Evolutionary conservation across 1,284 basidiomycete species (phyloP).

Genomic region (Erythrobasidium hasegawianum): DNA sequence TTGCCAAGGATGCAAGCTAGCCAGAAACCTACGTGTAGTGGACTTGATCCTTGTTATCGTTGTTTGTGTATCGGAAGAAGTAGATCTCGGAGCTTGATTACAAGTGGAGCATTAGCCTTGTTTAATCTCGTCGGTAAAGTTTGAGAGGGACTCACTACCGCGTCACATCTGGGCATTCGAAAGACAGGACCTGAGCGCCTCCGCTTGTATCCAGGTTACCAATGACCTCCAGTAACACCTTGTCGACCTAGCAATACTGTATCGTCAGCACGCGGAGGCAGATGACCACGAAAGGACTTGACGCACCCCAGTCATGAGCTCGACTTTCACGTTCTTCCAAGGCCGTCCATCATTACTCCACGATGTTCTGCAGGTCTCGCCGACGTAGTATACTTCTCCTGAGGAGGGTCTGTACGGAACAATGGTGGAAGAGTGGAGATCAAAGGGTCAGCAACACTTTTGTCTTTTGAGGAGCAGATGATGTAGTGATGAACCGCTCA

Average conservation of each 20-base stretch:
- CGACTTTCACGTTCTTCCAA: conserved; percentile 4
- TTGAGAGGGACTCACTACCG: neutral
- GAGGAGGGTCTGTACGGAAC: neutral
- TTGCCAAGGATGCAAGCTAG: neutral
- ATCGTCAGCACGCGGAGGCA: too few species aligned
- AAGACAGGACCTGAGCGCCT: neutral
- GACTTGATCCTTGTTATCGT: neutral
- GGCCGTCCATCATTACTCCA: conserved; percentile 6
- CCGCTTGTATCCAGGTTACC: neutral
- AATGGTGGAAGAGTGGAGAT: neutral
- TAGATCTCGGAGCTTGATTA: neutral
- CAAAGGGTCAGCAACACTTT: neutral
- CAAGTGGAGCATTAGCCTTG: neutral
- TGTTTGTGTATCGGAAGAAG: conserved; percentile 15
- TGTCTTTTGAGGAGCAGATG: neutral
- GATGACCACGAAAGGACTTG: too few species aligned
- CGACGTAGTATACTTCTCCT: conserved; percentile 8
- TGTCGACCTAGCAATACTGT: conserved; percentile 5
- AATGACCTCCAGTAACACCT: neutral
- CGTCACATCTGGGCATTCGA: conserved; percentile 13
- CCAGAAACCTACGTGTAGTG: neutral
- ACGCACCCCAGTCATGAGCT: conserved; percentile 16
- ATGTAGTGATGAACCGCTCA: neutral
- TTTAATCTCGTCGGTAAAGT: neutral
- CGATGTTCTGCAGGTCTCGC: conserved; percentile 5